Evolutionary conservation across 139 green algal species (phyloP).

Genomic region (Microglena sp.): DNA sequence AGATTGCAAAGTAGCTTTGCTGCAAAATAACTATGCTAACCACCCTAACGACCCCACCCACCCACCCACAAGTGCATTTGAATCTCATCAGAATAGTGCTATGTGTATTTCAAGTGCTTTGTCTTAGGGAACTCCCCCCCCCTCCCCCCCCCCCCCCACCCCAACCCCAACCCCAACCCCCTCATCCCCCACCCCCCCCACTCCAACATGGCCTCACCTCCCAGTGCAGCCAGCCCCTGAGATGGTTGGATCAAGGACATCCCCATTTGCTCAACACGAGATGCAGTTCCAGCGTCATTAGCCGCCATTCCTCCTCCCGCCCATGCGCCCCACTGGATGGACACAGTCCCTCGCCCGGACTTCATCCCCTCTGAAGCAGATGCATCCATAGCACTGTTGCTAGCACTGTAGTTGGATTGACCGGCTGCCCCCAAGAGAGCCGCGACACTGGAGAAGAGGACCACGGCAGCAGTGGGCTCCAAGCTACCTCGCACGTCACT

Average conservation of each 20-base stretch:
- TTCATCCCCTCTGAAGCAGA: conserved; percentile 5
- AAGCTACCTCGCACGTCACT: no score
- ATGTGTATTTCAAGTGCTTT: no score
- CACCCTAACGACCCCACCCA: no score
- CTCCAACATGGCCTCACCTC: conserved; percentile 5
- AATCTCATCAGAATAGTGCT: no score
- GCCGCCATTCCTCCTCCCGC: conserved; percentile 52
- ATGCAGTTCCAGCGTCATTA: conserved; percentile 26
- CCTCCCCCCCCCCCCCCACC: no score
- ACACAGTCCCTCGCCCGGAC: conserved; percentile 27
- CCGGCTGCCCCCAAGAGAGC: conserved; percentile 50
- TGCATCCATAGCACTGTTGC: conserved; percentile 52
- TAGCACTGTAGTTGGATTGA: conserved; percentile 61
- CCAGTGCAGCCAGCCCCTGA: conserved; percentile 43
- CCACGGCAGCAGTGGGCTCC: conserved; percentile 12
- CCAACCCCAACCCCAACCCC: no score
- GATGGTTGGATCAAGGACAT: conserved; percentile 45
- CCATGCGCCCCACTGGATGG: conserved; percentile 68
- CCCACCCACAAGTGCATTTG: background rate
- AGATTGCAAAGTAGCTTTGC: no score
- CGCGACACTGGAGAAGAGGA: conserved; percentile 66
- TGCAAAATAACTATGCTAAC: no score
- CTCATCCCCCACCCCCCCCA: no score
- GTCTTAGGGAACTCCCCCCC: no score
- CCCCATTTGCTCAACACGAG: conserved; percentile 49